Conservation (phyloP, 352 stramenopile species). For the Phytopythium helicoides region DNA sequence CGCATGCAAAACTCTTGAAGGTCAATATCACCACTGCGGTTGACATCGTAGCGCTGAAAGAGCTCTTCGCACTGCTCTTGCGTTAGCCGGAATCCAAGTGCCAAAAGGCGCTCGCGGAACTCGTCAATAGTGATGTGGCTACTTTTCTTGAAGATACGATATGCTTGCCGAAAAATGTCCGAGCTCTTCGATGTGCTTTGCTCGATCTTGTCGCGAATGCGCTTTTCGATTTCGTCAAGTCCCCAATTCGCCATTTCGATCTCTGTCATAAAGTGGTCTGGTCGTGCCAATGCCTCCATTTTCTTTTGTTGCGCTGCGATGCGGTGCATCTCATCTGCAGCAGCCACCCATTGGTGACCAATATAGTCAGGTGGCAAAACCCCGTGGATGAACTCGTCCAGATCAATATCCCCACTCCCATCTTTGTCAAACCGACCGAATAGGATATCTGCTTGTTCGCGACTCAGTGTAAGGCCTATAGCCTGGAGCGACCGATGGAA, state of each 20-base stretch:
- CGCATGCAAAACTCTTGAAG: conserved; percentile 81
- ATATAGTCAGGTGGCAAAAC: conserved; percentile 74
- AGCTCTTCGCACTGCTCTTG: conserved; percentile 55
- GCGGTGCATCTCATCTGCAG: conserved; percentile 66
- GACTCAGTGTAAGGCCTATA: conserved; percentile 54
- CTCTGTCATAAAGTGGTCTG: conserved; percentile 72
- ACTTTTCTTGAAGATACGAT: conserved; percentile 80
- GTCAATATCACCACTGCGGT: conserved; percentile 77
- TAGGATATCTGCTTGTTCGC: conserved; percentile 51
- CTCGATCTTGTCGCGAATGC: conserved; percentile 80
- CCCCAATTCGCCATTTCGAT: conserved; percentile 78
- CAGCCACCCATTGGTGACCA: conserved; percentile 69
- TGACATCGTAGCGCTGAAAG: conserved; percentile 72
- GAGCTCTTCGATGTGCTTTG: conserved; percentile 76
- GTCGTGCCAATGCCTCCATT: conserved; percentile 32
- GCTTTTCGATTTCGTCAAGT: conserved; percentile 73
- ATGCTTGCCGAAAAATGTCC: conserved; percentile 76
- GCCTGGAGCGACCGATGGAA: conserved; percentile 60
- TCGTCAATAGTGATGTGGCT: conserved; percentile 71
- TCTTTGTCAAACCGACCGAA: conserved; percentile 73
- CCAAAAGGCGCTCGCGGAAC: conserved; percentile 65
- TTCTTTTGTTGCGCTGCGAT: conserved; percentile 60
- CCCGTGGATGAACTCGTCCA: conserved; percentile 81
- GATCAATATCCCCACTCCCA: conserved; percentile 72
- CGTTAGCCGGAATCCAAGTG: conserved; percentile 71